phyloP scores from a whole-genome alignment of 139 green algal species.

The Auxenochlorella pyrenoidosa region DNA sequence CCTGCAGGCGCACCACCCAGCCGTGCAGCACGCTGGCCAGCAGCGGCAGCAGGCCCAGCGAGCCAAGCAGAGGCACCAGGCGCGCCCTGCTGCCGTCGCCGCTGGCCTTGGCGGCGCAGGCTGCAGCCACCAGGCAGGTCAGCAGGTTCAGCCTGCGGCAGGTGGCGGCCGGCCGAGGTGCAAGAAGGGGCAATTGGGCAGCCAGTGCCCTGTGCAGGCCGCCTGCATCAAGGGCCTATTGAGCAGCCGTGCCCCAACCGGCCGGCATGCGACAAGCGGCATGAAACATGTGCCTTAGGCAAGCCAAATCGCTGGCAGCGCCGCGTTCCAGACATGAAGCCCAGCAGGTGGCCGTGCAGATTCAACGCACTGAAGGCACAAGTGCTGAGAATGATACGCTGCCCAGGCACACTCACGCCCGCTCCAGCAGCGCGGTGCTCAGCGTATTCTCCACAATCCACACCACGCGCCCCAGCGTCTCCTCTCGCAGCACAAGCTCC shows the following conservation, averaged over 20 bases:
- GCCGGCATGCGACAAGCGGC: too few relatives aligned
- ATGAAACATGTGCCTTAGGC: too few relatives aligned
- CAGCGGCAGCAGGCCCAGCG: constrained; percentile 22
- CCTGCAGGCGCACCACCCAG: constrained; percentile 13
- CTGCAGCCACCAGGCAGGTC: neutral
- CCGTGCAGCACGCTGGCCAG: constrained; percentile 15
- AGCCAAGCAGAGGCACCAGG: neutral
- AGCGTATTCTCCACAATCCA: constrained; percentile 33
- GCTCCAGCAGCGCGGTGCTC: constrained; percentile 17
- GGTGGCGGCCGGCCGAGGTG: too few relatives aligned
- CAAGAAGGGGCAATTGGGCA: neutral
- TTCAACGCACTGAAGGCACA: too few relatives aligned
- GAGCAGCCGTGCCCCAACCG: too few relatives aligned
- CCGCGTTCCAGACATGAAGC: too few relatives aligned
- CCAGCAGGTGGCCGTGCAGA: too few relatives aligned
- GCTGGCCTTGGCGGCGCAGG: neutral
- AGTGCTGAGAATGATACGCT: neutral
- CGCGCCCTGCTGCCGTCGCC: neutral
- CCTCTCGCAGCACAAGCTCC: neutral
- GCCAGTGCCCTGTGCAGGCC: neutral
- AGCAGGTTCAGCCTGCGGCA: constrained; percentile 21
- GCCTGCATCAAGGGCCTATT: neutral
- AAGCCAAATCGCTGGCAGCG: too few relatives aligned
- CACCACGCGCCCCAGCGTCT: constrained; percentile 16
- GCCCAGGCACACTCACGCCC: neutral